Base-by-base conservation (phyloP, 305 asterid genomes). In the Fraxinus albicans region DNA sequence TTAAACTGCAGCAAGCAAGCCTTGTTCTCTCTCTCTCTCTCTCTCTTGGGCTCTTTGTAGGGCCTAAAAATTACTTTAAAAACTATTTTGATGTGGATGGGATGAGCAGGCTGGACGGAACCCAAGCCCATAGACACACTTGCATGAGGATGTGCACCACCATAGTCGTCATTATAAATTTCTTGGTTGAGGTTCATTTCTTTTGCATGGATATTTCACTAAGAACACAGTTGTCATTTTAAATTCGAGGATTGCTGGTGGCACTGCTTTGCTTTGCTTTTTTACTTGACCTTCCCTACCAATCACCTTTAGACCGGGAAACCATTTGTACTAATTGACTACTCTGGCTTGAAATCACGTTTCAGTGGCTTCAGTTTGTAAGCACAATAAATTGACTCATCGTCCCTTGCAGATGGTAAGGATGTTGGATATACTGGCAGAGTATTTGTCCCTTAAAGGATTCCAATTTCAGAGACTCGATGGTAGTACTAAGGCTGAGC, bases 401-500 rank as follows among this genome's bases (percentile, higher is more conserved):
- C 36, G 83, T 81, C 81, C 78, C 42, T 42, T 65, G 76, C 98
- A 97, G 99, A 97, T 97, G 99, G 99, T 97, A 74, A 94, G 97
- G 89, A 90, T 97, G 99, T 85, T 97, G 93, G 99, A 97, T 91
- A 85, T 97, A 86, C 89, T 97, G 86, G 98, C 99, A 6, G 99
- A 97, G 76, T 97, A 97, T 89, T 92, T 97, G 83, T 89, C 97
- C 29, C 84, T 94, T 81, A 97, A 97, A 84, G 99, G 99, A 25
- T 97, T 97, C 88, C 98, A 93, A 83, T 97, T 82, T 87, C 99
- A 97, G 88, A 93, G 99, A 76, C 99, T 97, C 81, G 99, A 97
- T 85, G 99, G 99, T 76, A 95, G 99, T 86, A 97, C 99, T 13
- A 97, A 97, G 91, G 90, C 99, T 21, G 99, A 97, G 93, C 87